Base-by-base conservation (phyloP, 2,329 filamentous ascomycete genomes). In the Dothidotthia symphoricarpi region DNA sequence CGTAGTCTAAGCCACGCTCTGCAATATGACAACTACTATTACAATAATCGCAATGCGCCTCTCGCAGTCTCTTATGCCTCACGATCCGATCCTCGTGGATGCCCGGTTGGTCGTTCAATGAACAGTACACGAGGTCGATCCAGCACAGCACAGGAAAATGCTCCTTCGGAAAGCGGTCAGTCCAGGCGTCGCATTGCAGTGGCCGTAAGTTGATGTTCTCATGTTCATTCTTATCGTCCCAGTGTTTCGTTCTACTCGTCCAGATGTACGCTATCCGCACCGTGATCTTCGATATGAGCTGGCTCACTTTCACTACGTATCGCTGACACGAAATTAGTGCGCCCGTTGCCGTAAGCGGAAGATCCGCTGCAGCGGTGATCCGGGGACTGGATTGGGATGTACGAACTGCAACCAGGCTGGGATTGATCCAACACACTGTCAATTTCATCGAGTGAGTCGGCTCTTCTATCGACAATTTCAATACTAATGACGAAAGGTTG, bases 341-440 rank as follows among this genome's bases (percentile, higher is more conserved):
- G 81, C 82, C 24, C 82, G 91, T 51, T 97, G 91, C 68, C 82
- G 91, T 44, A 90, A 91, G 70, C 81, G 91, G 42, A 97, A 97
- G 74, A 97, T 97, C 56, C 85, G 88, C 53, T 97, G 91, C 71
- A 95, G 86, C 58, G 91, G 91, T 28, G 88, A 95, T 61, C 75
- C 77, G 24, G 86, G 85, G 22, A 80, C 84, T 57, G 85, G 85
- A n/a, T 70, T 74, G 26, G 82, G 83, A n/a, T 97, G 91, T 67
- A 74, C 77, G 9, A 95, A 90, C 65, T 97, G 91, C 72, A 85
- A 81, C 57, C 81, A 75, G 45, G 84, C 90, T 35, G 85, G 85
- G 10, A 72, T 77, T 16, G 78, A 83, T 15, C 72, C 70, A 34
- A 63, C 52, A 3, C 58, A 76, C 5, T 96, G 91, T 63, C 79